A percentile compares a stretch with the other conserved stretches of the same genome.
Conservation (phyloP, 108 stramenopile genomes). For the Seminavis robusta region DNA sequence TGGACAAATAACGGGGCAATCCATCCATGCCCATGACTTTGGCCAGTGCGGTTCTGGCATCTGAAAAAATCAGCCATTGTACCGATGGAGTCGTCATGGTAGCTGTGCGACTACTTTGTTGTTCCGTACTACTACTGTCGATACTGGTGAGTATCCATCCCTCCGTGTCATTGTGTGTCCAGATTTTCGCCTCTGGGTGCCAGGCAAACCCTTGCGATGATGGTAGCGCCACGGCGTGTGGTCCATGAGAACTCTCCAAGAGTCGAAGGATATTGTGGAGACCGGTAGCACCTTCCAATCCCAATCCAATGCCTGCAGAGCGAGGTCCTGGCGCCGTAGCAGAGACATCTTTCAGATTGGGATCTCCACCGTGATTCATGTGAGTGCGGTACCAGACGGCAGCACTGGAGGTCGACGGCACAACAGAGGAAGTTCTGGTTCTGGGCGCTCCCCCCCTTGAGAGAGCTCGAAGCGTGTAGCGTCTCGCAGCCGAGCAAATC, state of each 20-base stretch:
- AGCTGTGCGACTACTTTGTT: neutral
- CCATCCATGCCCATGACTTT: slow-evolving; percentile 20
- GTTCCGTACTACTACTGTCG: neutral
- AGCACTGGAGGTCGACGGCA: no score
- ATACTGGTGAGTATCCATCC: neutral
- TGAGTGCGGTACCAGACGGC: no score
- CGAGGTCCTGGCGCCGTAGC: slow-evolving; percentile 4
- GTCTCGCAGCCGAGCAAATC: no score
- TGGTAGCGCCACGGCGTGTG: slow-evolving; percentile 5
- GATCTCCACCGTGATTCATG: slow-evolving; percentile 15
- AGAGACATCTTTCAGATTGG: neutral
- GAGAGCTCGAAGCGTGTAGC: no score
- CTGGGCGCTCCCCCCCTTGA: no score
- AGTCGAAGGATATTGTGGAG: slow-evolving; percentile 16
- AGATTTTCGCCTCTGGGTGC: neutral
- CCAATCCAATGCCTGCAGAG: slow-evolving; percentile 9
- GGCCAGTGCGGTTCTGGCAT: slow-evolving; percentile 20
- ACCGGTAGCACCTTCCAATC: slow-evolving; percentile 13
- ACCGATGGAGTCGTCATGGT: neutral
- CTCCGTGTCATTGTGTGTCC: neutral
- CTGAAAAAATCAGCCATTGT: slow-evolving; percentile 13
- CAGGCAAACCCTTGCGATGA: slow-evolving; percentile 9
- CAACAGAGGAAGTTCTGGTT: no score
- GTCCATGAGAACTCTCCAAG: slow-evolving; percentile 24
- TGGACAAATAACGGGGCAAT: slow-evolving; percentile 9